Conservation (phyloP, 192 early-diverging fungal genomes). For the Gaertneriomyces sp. region DNA sequence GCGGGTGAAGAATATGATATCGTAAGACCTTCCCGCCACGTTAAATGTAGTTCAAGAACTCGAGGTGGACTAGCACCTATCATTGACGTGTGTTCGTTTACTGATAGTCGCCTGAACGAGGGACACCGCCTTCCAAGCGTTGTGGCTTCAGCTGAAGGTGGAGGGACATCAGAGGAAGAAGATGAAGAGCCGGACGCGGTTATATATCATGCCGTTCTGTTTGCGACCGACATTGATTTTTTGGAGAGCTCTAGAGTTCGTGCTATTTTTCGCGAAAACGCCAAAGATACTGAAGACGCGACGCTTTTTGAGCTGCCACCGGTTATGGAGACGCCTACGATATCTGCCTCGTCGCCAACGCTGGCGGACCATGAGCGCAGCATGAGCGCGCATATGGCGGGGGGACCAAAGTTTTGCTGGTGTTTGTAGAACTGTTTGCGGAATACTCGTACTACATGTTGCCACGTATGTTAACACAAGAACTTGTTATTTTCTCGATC, state of each 20-base stretch:
- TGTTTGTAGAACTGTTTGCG: no score
- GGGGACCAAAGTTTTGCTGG: no score
- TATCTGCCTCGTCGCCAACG: no score
- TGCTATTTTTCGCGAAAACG: constrained; percentile 48
- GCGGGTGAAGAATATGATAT: constrained; percentile 34
- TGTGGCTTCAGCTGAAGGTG: neutral
- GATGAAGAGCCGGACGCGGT: constrained; percentile 9
- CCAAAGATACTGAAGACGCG: constrained; percentile 48
- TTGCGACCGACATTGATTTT: constrained; percentile 62
- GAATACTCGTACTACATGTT: no score
- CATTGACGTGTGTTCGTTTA: neutral
- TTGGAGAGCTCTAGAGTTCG: constrained; percentile 48
- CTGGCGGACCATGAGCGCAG: no score
- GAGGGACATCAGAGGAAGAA: constrained; percentile 1
- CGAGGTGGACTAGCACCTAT: constrained; percentile 1
- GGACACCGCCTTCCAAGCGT: no score
- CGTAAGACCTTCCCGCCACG: constrained; percentile 32
- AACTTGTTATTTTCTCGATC: no score
- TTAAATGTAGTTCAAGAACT: neutral
- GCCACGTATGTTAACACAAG: no score
- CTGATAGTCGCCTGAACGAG: neutral
- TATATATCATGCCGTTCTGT: constrained; percentile 46
- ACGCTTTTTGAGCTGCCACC: constrained; percentile 54
- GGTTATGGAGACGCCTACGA: neutral
- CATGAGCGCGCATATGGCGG: no score